phyloP scores from a whole-genome alignment of 805 yeast species.

The Saturnispora diversa region DNA sequence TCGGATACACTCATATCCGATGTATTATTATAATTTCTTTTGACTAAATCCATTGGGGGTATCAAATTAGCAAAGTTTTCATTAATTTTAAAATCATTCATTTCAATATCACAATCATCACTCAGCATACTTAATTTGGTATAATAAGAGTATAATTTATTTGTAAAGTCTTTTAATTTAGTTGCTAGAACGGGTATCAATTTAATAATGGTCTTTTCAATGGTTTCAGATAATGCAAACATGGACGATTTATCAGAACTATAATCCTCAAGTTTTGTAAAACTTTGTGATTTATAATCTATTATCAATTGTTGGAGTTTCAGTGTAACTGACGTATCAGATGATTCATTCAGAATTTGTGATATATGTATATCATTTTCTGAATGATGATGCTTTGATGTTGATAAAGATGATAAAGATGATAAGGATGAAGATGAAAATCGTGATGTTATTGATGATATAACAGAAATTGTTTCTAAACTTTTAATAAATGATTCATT shows the following conservation, averaged over 20 bases:
- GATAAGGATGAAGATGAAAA: slow-evolving; percentile 5
- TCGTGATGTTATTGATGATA: slow-evolving; percentile 15
- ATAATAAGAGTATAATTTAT: slow-evolving; percentile 22
- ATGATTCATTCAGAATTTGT: slow-evolving; percentile 12
- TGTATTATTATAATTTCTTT: neutral
- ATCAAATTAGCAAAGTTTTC: slow-evolving; percentile 17
- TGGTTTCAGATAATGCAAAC: slow-evolving; percentile 18
- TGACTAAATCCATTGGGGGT: slow-evolving; percentile 20
- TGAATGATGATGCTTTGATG: too few relatives aligned
- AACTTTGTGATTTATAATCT: slow-evolving; percentile 18
- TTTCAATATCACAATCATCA: neutral
- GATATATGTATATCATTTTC: slow-evolving; percentile 8
- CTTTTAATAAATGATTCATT: slow-evolving; percentile 21
- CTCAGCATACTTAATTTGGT: slow-evolving; percentile 13
- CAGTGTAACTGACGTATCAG: slow-evolving; percentile 13
- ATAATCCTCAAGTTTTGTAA: slow-evolving; percentile 17
- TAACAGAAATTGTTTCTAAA: slow-evolving; percentile 23
- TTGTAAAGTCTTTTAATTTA: slow-evolving; percentile 17
- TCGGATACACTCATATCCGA: slow-evolving; percentile 11
- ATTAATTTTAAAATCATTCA: slow-evolving; percentile 18
- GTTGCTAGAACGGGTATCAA: slow-evolving; percentile 23
- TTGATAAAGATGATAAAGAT: neutral
- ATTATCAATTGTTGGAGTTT: slow-evolving; percentile 20
- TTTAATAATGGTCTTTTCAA: slow-evolving; percentile 19
- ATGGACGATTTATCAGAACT: slow-evolving; percentile 21